Base-by-base conservation (phyloP, 108 stramenopile species). In the Conticribra weissflogii region DNA sequence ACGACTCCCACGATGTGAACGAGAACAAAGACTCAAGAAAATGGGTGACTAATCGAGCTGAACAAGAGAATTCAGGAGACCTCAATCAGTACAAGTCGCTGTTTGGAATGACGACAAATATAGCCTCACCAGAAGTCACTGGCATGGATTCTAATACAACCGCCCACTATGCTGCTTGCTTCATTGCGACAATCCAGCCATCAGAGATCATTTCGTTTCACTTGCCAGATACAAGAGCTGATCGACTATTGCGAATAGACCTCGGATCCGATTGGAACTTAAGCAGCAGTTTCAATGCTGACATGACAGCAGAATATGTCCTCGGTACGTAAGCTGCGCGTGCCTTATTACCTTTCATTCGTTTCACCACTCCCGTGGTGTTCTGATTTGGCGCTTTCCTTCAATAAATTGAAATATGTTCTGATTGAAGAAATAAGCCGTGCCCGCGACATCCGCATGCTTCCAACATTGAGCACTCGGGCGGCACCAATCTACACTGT, bases 401-500 rank as follows among this genome's bases (percentile, higher is more conserved):
- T n/a, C n/a, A n/a, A n/a, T n/a, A n/a, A n/a, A n/a, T n/a, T n/a
- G n/a, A n/a, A n/a, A n/a, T n/a, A n/a, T n/a, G n/a, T n/a, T n/a
- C n/a, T n/a, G n/a, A n/a, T n/a, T n/a, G n/a, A n/a, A n/a, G n/a
- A 51, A 21, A 51, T 93, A 19, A 77, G 68, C 5, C 61, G 79
- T 21, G 79, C 87, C 21, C 70, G 78, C 19, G 92, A 96, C 72
- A 44, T 90, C 5, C 63, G 87, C n/a, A 15, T 75, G n/a, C 76
- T 93, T 16, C 73, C 73, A 22, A 87, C 88, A 63, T 86, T 94
- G 2, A 79, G 76, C 24, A 93, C 90, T 24, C 59, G 96, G 59
- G 91, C 84, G 24, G 81, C 84, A 16, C 85, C 94, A 17, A 76
- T 93, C 57, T 97, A 93, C 70, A 86, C 81, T 30, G 86, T 96